These are phyloP conservation scores for Melocanna baccifera DNA, from an alignment of 176 grass and related monocot species.

Conservation along the genomic window DNA sequence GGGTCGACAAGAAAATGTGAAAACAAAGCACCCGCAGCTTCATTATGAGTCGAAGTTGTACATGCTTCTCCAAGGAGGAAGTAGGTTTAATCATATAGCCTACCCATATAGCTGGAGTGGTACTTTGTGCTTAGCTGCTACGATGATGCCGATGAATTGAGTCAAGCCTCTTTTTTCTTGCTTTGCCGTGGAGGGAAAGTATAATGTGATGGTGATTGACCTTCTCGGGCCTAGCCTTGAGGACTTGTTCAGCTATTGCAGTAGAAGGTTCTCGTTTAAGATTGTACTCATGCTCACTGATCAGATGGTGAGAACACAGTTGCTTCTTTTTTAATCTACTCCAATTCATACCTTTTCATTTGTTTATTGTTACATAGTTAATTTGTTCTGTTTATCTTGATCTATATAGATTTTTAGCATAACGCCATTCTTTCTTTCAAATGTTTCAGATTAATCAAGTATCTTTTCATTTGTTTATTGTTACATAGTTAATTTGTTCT, in stretches of 20 bases:
- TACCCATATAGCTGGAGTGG: not conserved
- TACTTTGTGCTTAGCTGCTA: not conserved
- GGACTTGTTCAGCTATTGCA: slow-evolving; percentile 83
- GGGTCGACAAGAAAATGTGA: slow-evolving; percentile 59
- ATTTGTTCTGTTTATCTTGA: not conserved
- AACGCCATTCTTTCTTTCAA: not conserved
- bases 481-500: not conserved
- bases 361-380: not conserved
- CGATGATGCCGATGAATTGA: not conserved
- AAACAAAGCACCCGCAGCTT: slow-evolving; percentile 80
- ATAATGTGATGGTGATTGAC: slow-evolving; percentile 89
- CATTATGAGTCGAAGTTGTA: slow-evolving; percentile 82
- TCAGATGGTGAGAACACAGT: slow-evolving; percentile 53
- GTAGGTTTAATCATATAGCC: slow-evolving; percentile 42
- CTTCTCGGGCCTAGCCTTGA: slow-evolving; percentile 77
- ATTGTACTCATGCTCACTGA: slow-evolving; percentile 82
- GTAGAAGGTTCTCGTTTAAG: slow-evolving; percentile 71
- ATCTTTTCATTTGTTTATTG: not conserved
- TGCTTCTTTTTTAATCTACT: not conserved
- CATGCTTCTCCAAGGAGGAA: slow-evolving; percentile 75
- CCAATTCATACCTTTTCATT: not conserved
- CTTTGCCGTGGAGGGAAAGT: slow-evolving; percentile 76
- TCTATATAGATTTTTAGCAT: not conserved
- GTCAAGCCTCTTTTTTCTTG: slow-evolving; percentile 12
- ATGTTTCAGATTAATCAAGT: slow-evolving; percentile 52